These are phyloP conservation scores for Tephrocybe rancida DNA, from an alignment of 768 basidiomycete species.

Conservation along the genomic window DNA sequence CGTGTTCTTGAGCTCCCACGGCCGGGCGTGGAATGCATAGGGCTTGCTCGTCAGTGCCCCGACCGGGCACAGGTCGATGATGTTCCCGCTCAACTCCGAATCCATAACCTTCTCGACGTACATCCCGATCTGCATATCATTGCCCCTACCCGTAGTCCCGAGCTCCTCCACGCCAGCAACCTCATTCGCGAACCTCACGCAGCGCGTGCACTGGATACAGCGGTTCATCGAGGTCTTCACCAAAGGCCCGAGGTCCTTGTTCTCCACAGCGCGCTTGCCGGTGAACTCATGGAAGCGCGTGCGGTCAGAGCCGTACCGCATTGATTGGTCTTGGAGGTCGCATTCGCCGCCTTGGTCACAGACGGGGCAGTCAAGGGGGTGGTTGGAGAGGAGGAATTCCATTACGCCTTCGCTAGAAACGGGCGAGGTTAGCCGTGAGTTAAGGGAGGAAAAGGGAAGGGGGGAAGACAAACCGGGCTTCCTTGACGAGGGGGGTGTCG, in stretches of 20 bases:
- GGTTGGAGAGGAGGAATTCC: constrained; percentile 98
- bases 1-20: constrained; percentile 99
- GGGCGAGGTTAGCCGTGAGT: constrained; percentile 16
- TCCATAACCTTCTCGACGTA: constrained; percentile 98
- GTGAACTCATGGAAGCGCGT: constrained; percentile 98
- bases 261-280: constrained; percentile 96
- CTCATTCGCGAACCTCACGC: constrained; percentile 98
- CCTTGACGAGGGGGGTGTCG: constrained; percentile 88
- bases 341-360: constrained; percentile 99
- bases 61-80: constrained; percentile 97
- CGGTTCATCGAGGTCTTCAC: constrained; percentile 99
- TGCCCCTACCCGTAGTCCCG: constrained; percentile 95
- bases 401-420: constrained; percentile 87
- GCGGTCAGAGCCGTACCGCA: constrained; percentile 98
- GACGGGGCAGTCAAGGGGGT: constrained; percentile 97
- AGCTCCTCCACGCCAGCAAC: constrained; percentile 98
- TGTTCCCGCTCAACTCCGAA: constrained; percentile 96
- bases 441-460: background rate
- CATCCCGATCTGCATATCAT: constrained; percentile 98
- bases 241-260: constrained; percentile 97
- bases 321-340: constrained; percentile 98
- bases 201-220: constrained; percentile 99
- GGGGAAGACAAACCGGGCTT: constrained; percentile 61
- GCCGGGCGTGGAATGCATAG: constrained; percentile 95
- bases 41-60: constrained; percentile 98